Base-by-base conservation (phyloP, 495 filamentous ascomycete species). In the Xylaria nigripes region DNA sequence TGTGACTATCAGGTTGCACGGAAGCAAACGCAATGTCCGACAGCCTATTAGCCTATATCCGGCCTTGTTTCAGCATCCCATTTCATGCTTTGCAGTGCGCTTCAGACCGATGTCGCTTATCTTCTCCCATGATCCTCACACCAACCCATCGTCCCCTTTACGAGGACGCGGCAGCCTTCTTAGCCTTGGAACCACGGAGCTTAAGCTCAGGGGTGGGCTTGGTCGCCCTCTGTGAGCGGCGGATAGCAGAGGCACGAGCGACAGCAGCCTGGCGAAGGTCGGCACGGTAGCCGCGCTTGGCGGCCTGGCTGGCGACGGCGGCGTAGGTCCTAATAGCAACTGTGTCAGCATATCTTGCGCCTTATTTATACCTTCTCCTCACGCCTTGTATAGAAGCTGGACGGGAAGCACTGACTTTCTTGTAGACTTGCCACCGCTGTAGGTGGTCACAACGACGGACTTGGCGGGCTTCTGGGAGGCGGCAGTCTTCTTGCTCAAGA, bases 221-320 rank as follows among this genome's bases (percentile, higher is more conserved):
- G 76, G 84, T 82, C 51, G 83, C 69, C 64, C 76, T 75, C 79
- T 95, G 87, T 51, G 85, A 85, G 60, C 78, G 72, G 69, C 86
- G 87, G 76, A 97, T 80, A 63, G 89, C 88, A 69, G 84, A 89
- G 61, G 86, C 92, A 62, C 93, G 88, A 69, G 91, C 79, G 68
- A 97, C 86, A 58, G 90, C 90, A 61, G 83, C 84, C 65, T 84
- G 78, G 58, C 90, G 87, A 70, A 98, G 79, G 68, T 98, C 93
- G 62, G 84, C 69, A 68, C 93, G 85, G 81, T 93, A 94, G 62
- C 81, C 78, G 69, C 80, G 76, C 82, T 88, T 90, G 65, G 90
- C 87, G 56, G 85, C 85, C 68, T 74, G 74, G 76, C 75, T 83
- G 69, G 86, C 91, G 66, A 97, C 83, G 60, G 79, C 76, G 76